Percentiles rank a stretch among this genome's conserved stretches.
Evolutionary conservation across 2,329 filamentous ascomycete species (phyloP).

Genomic region (Microsporum ferrugineum): DNA sequence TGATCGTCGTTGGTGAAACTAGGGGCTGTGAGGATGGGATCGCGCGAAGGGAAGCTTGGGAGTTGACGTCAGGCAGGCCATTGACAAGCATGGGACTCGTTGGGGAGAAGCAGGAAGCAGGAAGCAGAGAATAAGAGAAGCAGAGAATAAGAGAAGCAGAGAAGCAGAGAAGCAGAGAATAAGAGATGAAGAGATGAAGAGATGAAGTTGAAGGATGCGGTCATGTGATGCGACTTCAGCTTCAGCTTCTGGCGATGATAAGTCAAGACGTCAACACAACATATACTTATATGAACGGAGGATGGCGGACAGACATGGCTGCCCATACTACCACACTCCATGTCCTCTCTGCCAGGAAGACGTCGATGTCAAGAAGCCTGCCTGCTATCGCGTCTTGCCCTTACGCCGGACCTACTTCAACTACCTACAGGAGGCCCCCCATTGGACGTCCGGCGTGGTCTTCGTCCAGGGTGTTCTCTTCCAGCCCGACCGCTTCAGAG

Average conservation of each 20-base stretch:
- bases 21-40: not conserved
- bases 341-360: constrained; percentile 6
- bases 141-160: too few relatives aligned
- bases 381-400: constrained; percentile 3
- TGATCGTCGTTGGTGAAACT: not conserved
- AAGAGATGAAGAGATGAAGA: not conserved
- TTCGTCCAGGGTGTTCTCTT: not conserved
- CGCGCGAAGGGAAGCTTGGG: not conserved
- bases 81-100: too few relatives aligned
- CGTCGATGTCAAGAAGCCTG: not conserved
- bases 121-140: too few relatives aligned
- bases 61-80: not conserved
- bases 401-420: not conserved
- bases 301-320: not conserved
- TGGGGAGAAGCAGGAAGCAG: too few relatives aligned
- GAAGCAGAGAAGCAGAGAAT: too few relatives aligned
- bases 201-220: not conserved
- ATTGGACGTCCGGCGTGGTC: not conserved
- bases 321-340: not conserved
- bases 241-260: too few relatives aligned
- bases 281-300: not conserved
- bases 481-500: not conserved
- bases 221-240: not conserved
- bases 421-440: not conserved
- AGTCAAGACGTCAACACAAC: too few relatives aligned